Conservation (phyloP, 106 monocot genomes). For the Dioscorea dumetorum region DNA sequence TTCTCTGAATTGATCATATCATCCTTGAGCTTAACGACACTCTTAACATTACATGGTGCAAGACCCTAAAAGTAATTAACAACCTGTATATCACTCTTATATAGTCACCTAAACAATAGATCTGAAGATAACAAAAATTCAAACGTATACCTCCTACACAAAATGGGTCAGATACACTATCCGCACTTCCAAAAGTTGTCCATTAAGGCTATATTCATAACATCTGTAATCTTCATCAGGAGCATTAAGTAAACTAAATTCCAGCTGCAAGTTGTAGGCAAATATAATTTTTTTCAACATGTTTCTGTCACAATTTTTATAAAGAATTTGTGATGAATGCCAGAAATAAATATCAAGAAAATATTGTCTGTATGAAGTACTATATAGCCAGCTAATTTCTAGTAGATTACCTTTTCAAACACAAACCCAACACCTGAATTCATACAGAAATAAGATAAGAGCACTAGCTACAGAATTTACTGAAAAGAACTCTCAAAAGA, state of each 20-base stretch:
- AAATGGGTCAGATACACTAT: slow-evolving; percentile 92
- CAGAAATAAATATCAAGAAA: too few species aligned
- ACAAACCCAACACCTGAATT: not conserved
- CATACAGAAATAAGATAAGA: too few species aligned
- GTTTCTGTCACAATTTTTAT: not conserved
- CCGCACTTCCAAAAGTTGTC: slow-evolving; percentile 90
- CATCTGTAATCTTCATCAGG: slow-evolving; percentile 82
- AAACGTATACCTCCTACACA: slow-evolving; percentile 70
- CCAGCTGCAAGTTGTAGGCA: slow-evolving; percentile 52
- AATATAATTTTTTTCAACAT: not conserved
- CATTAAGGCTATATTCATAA: slow-evolving; percentile 89
- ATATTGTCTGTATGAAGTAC: too few species aligned
- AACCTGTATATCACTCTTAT: slow-evolving; percentile 37
- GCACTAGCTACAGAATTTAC: too few species aligned
- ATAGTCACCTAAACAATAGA: slow-evolving; percentile 1
- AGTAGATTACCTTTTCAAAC: too few species aligned
- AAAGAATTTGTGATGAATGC: not conserved
- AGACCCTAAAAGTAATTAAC: slow-evolving; percentile 88
- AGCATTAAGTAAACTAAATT: slow-evolving; percentile 69
- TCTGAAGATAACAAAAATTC: not conserved
- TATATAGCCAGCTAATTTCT: too few species aligned
- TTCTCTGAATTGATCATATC: too few species aligned
- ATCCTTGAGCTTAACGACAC: too few species aligned
- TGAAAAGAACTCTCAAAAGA: too few species aligned
- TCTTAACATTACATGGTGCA: slow-evolving; percentile 47